Conservation (phyloP, 2,329 filamentous ascomycete genomes). For the Apiospora aurea region DNA sequence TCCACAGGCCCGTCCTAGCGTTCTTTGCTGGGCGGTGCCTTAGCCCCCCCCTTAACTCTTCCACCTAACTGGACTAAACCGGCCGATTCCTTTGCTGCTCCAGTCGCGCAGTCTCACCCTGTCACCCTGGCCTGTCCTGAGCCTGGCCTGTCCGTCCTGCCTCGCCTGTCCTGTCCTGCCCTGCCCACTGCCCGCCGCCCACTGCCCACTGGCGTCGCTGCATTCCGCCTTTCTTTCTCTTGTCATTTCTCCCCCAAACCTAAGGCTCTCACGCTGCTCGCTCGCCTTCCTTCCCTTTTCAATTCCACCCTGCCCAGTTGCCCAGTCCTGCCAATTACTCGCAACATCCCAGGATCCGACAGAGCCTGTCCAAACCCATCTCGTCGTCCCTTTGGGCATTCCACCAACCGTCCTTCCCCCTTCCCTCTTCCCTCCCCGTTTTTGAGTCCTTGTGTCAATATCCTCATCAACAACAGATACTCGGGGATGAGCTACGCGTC, state of each 20-base stretch:
- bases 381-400: constrained; percentile 18
- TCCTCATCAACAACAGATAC: constrained; percentile 23
- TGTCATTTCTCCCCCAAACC: constrained; percentile 19
- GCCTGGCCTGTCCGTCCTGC: not conserved
- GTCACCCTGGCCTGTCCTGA: not conserved
- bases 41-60: constrained; percentile 11
- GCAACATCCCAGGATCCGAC: constrained; percentile 13
- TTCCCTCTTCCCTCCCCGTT: not conserved
- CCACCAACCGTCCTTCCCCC: constrained; percentile 9
- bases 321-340: constrained; percentile 6
- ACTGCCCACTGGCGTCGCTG: not conserved
- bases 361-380: constrained; percentile 20
- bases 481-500: constrained; percentile 28
- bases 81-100: constrained; percentile 17
- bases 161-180: too few relatives aligned
- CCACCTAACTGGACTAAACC: constrained; percentile 19
- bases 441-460: constrained; percentile 11
- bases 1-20: constrained; percentile 19
- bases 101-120: constrained; percentile 6
- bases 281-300: constrained; percentile 20
- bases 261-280: not conserved
- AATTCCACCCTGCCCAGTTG: constrained; percentile 20
- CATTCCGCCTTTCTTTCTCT: constrained; percentile 19
- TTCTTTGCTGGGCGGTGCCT: constrained; percentile 19
- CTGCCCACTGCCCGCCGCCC: too few relatives aligned